These are phyloP conservation scores for Hericium alpestre DNA, from an alignment of 768 basidiomycete species.

Conservation along the genomic window DNA sequence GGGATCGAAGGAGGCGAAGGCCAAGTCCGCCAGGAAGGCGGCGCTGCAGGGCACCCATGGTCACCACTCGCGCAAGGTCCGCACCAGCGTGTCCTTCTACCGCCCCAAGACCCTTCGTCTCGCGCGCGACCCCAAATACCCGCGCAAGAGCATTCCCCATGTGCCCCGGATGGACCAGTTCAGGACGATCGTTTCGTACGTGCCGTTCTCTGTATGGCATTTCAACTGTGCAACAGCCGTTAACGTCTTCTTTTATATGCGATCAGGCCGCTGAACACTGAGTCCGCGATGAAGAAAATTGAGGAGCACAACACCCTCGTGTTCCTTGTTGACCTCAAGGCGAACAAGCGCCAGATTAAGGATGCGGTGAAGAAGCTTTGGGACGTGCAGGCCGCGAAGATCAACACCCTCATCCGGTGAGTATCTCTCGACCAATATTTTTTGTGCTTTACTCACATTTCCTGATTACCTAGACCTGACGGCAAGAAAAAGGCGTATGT, in stretches of 20 bases:
- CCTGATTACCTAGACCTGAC: slow-evolving; percentile 50
- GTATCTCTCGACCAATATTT: slow-evolving; percentile 14
- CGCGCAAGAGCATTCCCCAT: slow-evolving; percentile 89
- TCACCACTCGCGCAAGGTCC: slow-evolving; percentile 68
- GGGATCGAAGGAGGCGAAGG: slow-evolving; percentile 45
- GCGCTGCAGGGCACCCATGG: slow-evolving; percentile 80
- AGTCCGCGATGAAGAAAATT: slow-evolving; percentile 99
- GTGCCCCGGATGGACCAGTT: slow-evolving; percentile 93
- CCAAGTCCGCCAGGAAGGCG: slow-evolving; percentile 93
- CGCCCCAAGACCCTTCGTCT: slow-evolving; percentile 90
- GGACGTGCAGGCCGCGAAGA: slow-evolving; percentile 89
- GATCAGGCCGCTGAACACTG: slow-evolving; percentile 77
- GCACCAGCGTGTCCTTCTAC: slow-evolving; percentile 85
- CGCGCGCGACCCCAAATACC: slow-evolving; percentile 80
- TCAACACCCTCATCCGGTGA: slow-evolving; percentile 97
- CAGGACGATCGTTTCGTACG: slow-evolving; percentile 85
- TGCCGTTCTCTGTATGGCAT: slow-evolving; percentile 14
- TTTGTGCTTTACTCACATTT: background rate
- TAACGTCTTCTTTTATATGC: background rate
- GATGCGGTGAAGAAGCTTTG: slow-evolving; percentile 99
- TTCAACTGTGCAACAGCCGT: background rate
- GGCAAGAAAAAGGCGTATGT: slow-evolving; percentile 99
- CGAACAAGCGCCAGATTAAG: slow-evolving; percentile 99
- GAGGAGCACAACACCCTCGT: slow-evolving; percentile 99
- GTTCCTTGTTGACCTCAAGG: slow-evolving; percentile 89